These are phyloP conservation scores for Alternaria brassicae DNA, from an alignment of 2,329 filamentous ascomycete genomes.

Conservation along the genomic window DNA sequence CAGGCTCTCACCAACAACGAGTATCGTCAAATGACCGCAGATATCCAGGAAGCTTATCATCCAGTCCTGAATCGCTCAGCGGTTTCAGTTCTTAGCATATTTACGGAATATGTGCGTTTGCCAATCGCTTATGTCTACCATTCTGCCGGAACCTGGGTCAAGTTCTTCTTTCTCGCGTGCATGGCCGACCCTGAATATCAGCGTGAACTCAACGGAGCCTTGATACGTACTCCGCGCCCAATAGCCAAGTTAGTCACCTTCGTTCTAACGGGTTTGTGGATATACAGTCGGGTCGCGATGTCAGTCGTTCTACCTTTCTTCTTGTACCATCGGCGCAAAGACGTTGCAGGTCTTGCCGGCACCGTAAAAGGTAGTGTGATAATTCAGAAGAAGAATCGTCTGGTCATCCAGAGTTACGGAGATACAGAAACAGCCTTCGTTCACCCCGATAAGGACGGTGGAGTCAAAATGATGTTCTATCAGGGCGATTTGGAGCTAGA, in stretches of 20 bases:
- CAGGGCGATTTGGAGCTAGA: constrained; percentile 52
- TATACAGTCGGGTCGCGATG: constrained; percentile 56
- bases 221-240: constrained; percentile 45
- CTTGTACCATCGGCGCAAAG: constrained; percentile 58
- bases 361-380: constrained; percentile 60
- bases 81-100: constrained; percentile 30
- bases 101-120: constrained; percentile 38
- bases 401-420: constrained; percentile 58
- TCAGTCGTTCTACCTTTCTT: constrained; percentile 56
- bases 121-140: constrained; percentile 55
- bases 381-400: constrained; percentile 55
- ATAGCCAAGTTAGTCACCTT: constrained; percentile 51
- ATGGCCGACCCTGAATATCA: constrained; percentile 62
- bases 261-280: constrained; percentile 58
- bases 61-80: constrained; percentile 41
- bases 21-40: constrained; percentile 43
- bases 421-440: constrained; percentile 60
- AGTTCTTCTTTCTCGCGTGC: constrained; percentile 59
- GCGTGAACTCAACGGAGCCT: constrained; percentile 57
- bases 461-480: constrained; percentile 50
- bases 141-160: constrained; percentile 52
- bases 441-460: constrained; percentile 46
- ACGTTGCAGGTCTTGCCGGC: constrained; percentile 57
- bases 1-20: constrained; percentile 37
- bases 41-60: constrained; percentile 43